Percentiles rank a stretch among this genome's conserved stretches.
Conservation (phyloP, 2,329 filamentous ascomycete species). For the Pseudogymnoascus sp. region DNA sequence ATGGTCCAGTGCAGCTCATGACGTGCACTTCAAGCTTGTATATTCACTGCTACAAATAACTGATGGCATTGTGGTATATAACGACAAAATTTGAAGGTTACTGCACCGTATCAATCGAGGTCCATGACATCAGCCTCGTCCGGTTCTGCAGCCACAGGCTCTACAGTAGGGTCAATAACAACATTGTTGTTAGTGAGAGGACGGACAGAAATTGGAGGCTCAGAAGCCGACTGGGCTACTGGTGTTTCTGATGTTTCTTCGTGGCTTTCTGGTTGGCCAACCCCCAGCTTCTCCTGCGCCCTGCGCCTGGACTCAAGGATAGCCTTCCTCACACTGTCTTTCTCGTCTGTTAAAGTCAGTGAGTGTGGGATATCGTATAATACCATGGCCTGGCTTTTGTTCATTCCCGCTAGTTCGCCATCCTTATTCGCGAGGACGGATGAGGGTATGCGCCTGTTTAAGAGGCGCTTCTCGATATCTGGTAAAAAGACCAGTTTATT, state of each 20-base stretch:
- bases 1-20: not conserved
- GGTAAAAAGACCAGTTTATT: conserved; percentile 69
- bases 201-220: not conserved
- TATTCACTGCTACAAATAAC: not conserved
- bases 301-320: conserved; percentile 72
- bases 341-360: conserved; percentile 64
- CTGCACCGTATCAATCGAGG: conserved; percentile 1
- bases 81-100: not conserved
- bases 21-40: not conserved
- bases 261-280: not conserved
- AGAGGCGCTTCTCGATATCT: conserved; percentile 76
- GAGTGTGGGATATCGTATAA: conserved; percentile 76
- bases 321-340: conserved; percentile 71
- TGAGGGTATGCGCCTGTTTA: conserved; percentile 53
- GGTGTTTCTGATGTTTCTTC: not conserved
- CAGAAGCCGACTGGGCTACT: not conserved
- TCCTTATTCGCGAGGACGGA: conserved; percentile 54
- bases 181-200: not conserved
- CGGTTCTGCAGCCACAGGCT: not conserved
- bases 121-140: conserved; percentile 3
- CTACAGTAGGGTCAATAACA: not conserved
- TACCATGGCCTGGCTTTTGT: conserved; percentile 55
- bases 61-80: not conserved
- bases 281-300: conserved; percentile 45
- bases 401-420: conserved; percentile 47